Conservation (phyloP, 106 monocot genomes). For the Alisma plantagoaquatica region DNA sequence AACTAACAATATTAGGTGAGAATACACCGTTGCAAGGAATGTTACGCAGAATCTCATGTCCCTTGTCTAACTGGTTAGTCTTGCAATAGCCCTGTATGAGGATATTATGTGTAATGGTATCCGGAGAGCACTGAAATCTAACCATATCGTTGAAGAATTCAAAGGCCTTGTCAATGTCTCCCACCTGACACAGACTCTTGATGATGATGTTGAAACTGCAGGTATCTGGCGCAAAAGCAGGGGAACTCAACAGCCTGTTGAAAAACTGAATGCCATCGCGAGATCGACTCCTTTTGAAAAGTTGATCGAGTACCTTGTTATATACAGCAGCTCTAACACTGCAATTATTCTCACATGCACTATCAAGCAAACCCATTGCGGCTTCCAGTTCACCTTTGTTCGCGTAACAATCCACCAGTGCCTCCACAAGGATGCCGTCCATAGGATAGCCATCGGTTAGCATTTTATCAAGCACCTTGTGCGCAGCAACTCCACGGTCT, state of each 20-base stretch:
- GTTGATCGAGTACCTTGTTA: conserved; percentile 31
- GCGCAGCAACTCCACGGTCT: conserved; percentile 15
- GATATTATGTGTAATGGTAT: conserved; percentile 40
- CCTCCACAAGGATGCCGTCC: conserved; percentile 18
- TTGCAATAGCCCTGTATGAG: conserved; percentile 54
- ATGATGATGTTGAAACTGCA: conserved; percentile 60
- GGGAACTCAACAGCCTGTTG: conserved; percentile 8
- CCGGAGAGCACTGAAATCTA: conserved; percentile 38
- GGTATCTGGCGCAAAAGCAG: conserved; percentile 30
- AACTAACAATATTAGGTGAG: conserved; percentile 40
- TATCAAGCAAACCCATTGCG: conserved; percentile 24
- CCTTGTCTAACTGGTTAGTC: conserved; percentile 28
- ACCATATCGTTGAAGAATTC: conserved; percentile 40
- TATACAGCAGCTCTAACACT: conserved; percentile 11
- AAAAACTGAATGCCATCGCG: conserved; percentile 37
- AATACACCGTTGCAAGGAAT: conserved; percentile 16
- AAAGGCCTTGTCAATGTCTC: conserved; percentile 48
- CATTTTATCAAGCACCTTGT: conserved; percentile 61
- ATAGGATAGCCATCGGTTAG: background rate
- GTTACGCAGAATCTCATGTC: conserved; percentile 25
- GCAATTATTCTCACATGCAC: conserved; percentile 16
- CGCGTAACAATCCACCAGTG: conserved; percentile 16
- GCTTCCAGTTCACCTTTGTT: conserved; percentile 19
- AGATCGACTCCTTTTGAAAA: conserved; percentile 13
- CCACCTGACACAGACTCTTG: conserved; percentile 34